Conservation (phyloP, 2,329 filamentous ascomycete species). For the Hypoxylon sp. region DNA sequence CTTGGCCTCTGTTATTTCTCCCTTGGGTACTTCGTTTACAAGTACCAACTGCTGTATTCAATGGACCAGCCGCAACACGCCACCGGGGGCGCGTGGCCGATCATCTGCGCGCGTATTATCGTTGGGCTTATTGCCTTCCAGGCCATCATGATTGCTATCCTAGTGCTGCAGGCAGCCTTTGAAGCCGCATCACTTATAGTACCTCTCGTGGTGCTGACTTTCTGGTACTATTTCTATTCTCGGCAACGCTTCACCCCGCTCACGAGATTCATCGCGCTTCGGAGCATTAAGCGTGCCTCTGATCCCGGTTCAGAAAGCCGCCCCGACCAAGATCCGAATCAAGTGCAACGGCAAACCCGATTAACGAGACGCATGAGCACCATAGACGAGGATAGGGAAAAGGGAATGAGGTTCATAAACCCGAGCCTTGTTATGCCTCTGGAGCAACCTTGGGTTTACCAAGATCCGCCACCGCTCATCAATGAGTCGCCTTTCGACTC, state of each 20-base stretch:
- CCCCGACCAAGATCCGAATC: slow-evolving; percentile 59
- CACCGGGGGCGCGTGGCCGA: slow-evolving; percentile 93
- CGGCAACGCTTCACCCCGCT: slow-evolving; percentile 86
- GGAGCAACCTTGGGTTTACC: slow-evolving; percentile 79
- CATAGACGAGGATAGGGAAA: slow-evolving; percentile 80
- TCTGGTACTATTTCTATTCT: slow-evolving; percentile 93
- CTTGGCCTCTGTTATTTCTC: slow-evolving; percentile 87
- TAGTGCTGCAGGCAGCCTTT: slow-evolving; percentile 82
- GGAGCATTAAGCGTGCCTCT: slow-evolving; percentile 80
- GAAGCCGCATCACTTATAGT: slow-evolving; percentile 79
- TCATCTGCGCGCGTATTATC: slow-evolving; percentile 94
- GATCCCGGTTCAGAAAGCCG: slow-evolving; percentile 63
- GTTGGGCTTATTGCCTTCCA: slow-evolving; percentile 91
- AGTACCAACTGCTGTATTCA: slow-evolving; percentile 96
- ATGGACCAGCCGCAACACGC: slow-evolving; percentile 98
- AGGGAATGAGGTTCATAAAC: slow-evolving; percentile 80
- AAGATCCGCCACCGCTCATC: slow-evolving; percentile 64
- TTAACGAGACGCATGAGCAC: slow-evolving; percentile 72
- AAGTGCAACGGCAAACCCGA: slow-evolving; percentile 57
- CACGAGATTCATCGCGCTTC: slow-evolving; percentile 91
- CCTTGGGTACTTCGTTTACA: slow-evolving; percentile 90
- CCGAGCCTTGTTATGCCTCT: slow-evolving; percentile 79
- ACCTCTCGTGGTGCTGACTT: slow-evolving; percentile 82
- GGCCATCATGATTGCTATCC: slow-evolving; percentile 87
- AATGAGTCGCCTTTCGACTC: slow-evolving; percentile 41